Conservation (phyloP, 176 grass and related monocot species). For the Hsuehochloa calcarea region DNA sequence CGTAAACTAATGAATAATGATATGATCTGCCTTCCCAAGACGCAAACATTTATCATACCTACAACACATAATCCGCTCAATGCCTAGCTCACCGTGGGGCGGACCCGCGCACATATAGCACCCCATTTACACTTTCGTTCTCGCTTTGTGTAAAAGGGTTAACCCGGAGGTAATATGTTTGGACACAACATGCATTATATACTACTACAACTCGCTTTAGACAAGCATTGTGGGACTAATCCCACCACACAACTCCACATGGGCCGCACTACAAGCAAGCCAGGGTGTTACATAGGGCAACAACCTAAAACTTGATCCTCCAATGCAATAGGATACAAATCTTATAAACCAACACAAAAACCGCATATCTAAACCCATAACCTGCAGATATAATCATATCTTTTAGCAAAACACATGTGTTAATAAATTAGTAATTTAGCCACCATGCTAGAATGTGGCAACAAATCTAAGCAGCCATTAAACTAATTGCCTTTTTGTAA, state of each 20-base stretch:
- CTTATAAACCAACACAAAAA: background rate
- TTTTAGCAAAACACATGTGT: background rate
- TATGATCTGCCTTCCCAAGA: background rate
- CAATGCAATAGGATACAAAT: slow-evolving; percentile 10
- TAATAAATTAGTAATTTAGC: background rate
- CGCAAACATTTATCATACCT: background rate
- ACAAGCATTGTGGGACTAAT: too few relatives aligned
- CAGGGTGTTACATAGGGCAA: background rate
- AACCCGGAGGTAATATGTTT: too few relatives aligned
- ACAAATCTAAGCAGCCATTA: slow-evolving; percentile 9
- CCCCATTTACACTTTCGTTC: too few relatives aligned
- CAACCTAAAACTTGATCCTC: slow-evolving; percentile 6
- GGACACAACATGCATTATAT: too few relatives aligned
- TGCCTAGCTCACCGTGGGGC: too few relatives aligned
- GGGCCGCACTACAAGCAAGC: too few relatives aligned
- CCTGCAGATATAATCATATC: background rate
- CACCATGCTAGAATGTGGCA: background rate
- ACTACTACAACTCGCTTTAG: too few relatives aligned
- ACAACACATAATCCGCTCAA: background rate
- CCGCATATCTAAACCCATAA: background rate
- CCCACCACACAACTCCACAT: too few relatives aligned
- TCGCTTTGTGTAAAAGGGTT: too few relatives aligned
- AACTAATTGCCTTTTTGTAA: background rate
- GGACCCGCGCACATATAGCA: too few relatives aligned
- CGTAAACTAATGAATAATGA: background rate